phyloP scores from a whole-genome alignment of 306 rosid genomes.

The Malus asiatica region DNA sequence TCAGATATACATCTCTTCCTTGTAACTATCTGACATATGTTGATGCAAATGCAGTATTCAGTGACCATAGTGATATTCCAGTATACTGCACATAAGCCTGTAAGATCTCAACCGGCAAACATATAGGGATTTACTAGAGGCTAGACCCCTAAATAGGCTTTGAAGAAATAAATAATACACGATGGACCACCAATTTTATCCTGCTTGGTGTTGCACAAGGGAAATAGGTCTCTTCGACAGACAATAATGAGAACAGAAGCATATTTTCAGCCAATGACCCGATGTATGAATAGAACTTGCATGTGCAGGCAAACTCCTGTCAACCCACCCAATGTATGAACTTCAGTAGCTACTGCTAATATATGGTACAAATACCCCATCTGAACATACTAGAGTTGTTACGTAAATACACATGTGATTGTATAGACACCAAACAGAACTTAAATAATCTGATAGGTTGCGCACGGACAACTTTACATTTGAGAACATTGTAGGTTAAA shows the following conservation, averaged over 20 bases:
- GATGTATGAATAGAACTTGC: neutral
- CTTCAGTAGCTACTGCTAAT: neutral
- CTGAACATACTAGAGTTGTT: neutral
- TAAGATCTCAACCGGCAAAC: neutral
- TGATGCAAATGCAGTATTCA: neutral
- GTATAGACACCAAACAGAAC: neutral
- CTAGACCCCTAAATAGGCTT: neutral
- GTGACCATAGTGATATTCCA: neutral
- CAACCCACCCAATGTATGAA: neutral
- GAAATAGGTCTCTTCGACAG: neutral
- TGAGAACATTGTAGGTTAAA: neutral
- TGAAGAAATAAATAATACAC: neutral
- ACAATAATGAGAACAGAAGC: neutral
- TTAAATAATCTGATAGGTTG: neutral
- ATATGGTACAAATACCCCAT: neutral
- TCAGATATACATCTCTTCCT: neutral
- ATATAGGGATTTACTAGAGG: neutral
- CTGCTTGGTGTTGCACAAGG: neutral
- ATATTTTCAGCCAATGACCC: neutral
- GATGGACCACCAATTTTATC: neutral
- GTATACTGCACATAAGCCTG: neutral
- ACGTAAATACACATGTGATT: neutral
- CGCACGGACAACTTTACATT: neutral
- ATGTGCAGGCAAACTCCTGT: neutral
- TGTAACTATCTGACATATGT: neutral